These are phyloP conservation scores for Naganishia friedmannii DNA, from an alignment of 768 basidiomycete genomes.

Conservation along the genomic window DNA sequence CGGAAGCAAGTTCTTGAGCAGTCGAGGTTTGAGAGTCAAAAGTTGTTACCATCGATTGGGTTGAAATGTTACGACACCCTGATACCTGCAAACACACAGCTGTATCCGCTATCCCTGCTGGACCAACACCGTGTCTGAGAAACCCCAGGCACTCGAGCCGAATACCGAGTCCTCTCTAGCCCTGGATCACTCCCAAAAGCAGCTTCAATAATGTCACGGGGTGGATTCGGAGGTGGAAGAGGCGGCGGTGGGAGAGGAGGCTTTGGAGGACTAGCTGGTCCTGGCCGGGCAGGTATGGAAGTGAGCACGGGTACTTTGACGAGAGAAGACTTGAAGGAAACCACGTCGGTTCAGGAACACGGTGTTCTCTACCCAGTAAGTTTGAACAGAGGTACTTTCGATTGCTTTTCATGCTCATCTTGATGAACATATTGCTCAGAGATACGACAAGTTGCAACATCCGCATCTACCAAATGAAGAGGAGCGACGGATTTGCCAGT, in stretches of 20 bases:
- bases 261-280: conserved; percentile 23
- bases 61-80: too few species aligned
- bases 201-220: conserved; percentile 18
- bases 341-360: conserved; percentile 4
- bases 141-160: not conserved
- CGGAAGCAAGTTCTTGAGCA: not conserved
- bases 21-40: not conserved
- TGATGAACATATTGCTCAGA: not conserved
- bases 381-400: too few species aligned
- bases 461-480: conserved; percentile 13
- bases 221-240: conserved; percentile 23
- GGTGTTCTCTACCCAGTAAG: conserved; percentile 26
- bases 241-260: conserved; percentile 23
- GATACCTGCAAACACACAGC: too few species aligned
- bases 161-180: not conserved
- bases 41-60: not conserved
- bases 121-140: too few species aligned
- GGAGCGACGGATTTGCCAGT: conserved; percentile 22
- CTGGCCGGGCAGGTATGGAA: conserved; percentile 14
- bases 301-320: conserved; percentile 23
- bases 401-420: not conserved
- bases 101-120: too few species aligned
- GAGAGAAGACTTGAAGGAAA: conserved; percentile 23
- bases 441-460: conserved; percentile 20
- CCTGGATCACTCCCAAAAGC: not conserved